Evolutionary conservation across 2,329 filamentous ascomycete species (phyloP).

Genomic region (Fusarium odoratissimum): DNA sequence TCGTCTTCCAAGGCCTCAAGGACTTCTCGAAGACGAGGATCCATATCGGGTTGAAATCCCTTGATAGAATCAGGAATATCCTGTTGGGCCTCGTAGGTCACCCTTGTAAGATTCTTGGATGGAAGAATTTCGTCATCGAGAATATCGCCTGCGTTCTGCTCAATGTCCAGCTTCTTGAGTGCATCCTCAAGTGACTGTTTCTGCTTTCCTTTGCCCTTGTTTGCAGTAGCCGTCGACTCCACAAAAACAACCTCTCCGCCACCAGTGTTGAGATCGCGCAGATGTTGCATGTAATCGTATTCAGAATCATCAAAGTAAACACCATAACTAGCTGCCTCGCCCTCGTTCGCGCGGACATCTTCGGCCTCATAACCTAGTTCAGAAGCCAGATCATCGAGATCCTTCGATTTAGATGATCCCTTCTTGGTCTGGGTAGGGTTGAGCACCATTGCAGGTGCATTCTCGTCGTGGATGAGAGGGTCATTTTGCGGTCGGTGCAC

Average conservation of each 20-base stretch:
- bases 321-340: slow-evolving; percentile 93
- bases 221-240: slow-evolving; percentile 73
- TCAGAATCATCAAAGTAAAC: slow-evolving; percentile 94
- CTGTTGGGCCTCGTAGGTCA: slow-evolving; percentile 92
- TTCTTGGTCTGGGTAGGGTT: slow-evolving; percentile 68
- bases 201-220: slow-evolving; percentile 77
- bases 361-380: slow-evolving; percentile 77
- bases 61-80: slow-evolving; percentile 90
- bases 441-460: slow-evolving; percentile 90
- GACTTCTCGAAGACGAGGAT: slow-evolving; percentile 88
- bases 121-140: slow-evolving; percentile 81
- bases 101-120: slow-evolving; percentile 79
- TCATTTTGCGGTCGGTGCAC: slow-evolving; percentile 98
- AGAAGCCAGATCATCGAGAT: slow-evolving; percentile 78
- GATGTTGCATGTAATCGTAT: slow-evolving; percentile 99
- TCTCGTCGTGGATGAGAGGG: slow-evolving; percentile 92
- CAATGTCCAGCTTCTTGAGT: slow-evolving; percentile 70
- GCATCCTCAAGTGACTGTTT: slow-evolving; percentile 88
- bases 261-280: slow-evolving; percentile 84
- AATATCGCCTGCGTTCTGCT: slow-evolving; percentile 66
- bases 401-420: slow-evolving; percentile 65
- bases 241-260: slow-evolving; percentile 85
- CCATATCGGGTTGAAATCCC: slow-evolving; percentile 98
- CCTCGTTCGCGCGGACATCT: slow-evolving; percentile 85
- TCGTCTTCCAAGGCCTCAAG: slow-evolving; percentile 96